These are phyloP conservation scores for Saprolegnia diclina DNA, from an alignment of 352 stramenopile genomes.

Conservation along the genomic window DNA sequence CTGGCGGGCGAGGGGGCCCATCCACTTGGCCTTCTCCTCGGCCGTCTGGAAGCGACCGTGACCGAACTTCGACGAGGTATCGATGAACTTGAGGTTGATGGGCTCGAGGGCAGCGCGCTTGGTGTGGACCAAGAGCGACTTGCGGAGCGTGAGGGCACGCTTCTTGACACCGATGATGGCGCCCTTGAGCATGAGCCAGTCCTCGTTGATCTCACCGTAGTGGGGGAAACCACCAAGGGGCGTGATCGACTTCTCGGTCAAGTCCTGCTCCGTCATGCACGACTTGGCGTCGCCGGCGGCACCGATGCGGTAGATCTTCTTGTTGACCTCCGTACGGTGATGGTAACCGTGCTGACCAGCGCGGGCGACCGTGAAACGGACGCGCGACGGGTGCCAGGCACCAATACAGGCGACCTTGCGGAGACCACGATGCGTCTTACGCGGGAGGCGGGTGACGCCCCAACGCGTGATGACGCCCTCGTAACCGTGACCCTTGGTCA, in stretches of 20 bases:
- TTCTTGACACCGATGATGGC: constrained; percentile 98
- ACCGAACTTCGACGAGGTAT: constrained; percentile 98
- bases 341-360: constrained; percentile 99
- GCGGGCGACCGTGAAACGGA: constrained; percentile 97
- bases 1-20: constrained; percentile 93
- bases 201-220: constrained; percentile 99
- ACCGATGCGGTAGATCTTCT: constrained; percentile 99
- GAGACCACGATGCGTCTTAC: constrained; percentile 99
- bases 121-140: constrained; percentile 97
- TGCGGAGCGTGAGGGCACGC: constrained; percentile 97
- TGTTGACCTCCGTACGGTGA: constrained; percentile 99
- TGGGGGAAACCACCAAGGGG: constrained; percentile 99
- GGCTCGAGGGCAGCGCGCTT: constrained; percentile 96
- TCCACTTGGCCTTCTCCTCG: constrained; percentile 99
- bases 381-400: constrained; percentile 99
- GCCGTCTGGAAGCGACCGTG: constrained; percentile 99
- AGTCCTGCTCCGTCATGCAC: constrained; percentile 97
- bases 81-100: constrained; percentile 95
- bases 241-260: constrained; percentile 99
- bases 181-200: constrained; percentile 99
- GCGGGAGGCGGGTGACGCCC: constrained; percentile 98
- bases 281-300: constrained; percentile 89
- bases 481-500: constrained; percentile 99
- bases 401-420: constrained; percentile 99
- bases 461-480: constrained; percentile 99